Evolutionary conservation across 148 eudicot genomes (phyloP).

Genomic region (Chenopodium suecicum): DNA sequence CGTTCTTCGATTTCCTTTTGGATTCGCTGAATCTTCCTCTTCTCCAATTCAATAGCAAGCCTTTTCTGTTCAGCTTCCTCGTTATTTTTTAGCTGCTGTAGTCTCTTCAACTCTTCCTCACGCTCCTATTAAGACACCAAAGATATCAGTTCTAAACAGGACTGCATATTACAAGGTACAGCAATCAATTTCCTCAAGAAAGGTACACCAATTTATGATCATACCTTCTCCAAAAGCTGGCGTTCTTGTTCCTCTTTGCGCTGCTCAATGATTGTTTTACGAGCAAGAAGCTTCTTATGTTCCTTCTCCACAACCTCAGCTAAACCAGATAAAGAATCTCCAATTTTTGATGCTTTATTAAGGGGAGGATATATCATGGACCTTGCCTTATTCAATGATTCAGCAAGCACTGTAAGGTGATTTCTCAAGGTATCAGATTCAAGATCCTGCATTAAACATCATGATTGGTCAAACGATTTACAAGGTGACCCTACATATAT

Average conservation of each 20-base stretch:
- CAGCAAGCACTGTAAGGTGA: slow-evolving; percentile 70
- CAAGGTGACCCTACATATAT: background rate
- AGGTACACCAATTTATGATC: background rate
- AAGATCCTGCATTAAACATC: slow-evolving; percentile 50
- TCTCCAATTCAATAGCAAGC: slow-evolving; percentile 73
- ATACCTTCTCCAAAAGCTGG: slow-evolving; percentile 80
- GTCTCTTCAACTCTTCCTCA: slow-evolving; percentile 80
- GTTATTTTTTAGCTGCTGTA: slow-evolving; percentile 58
- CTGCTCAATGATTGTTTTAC: slow-evolving; percentile 87
- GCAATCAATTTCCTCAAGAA: background rate
- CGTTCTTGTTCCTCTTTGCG: slow-evolving; percentile 97
- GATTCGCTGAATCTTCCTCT: slow-evolving; percentile 67
- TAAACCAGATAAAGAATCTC: slow-evolving; percentile 66
- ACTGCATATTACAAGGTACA: no score
- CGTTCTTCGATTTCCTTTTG: slow-evolving; percentile 73
- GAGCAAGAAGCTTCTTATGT: slow-evolving; percentile 86
- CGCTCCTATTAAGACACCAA: slow-evolving; percentile 54
- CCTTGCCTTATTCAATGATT: slow-evolving; percentile 66
- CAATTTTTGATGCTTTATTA: slow-evolving; percentile 51
- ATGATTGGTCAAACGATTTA: slow-evolving; percentile 5
- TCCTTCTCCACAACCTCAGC: slow-evolving; percentile 83
- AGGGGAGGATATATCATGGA: slow-evolving; percentile 62
- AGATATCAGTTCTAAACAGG: background rate
- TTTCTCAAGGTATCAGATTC: slow-evolving; percentile 67
- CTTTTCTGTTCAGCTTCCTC: slow-evolving; percentile 87